phyloP scores from a whole-genome alignment of 2,329 filamentous ascomycete genomes.

The Talaromyces atroroseus region DNA sequence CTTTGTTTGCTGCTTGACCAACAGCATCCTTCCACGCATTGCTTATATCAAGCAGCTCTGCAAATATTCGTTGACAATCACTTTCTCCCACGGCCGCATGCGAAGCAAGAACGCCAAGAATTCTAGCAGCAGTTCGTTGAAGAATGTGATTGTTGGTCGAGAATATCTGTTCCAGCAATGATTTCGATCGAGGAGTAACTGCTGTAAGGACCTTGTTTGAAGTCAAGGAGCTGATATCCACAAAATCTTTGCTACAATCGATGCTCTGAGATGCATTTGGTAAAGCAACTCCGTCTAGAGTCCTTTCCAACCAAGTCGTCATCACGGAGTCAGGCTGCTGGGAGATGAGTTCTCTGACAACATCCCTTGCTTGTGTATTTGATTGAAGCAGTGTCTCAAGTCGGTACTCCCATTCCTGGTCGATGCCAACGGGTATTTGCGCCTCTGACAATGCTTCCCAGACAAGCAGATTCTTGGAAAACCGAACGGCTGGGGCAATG shows the following conservation, averaged over 20 bases:
- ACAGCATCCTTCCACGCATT: slow-evolving; percentile 54
- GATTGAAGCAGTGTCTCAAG: slow-evolving; percentile 68
- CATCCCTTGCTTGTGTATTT: slow-evolving; percentile 59
- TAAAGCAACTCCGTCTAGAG: slow-evolving; percentile 40
- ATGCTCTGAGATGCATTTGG: slow-evolving; percentile 37
- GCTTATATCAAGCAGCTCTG: slow-evolving; percentile 44
- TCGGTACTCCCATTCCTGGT: slow-evolving; percentile 79
- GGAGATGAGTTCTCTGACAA: slow-evolving; percentile 39
- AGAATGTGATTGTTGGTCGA: slow-evolving; percentile 65
- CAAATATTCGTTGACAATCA: slow-evolving; percentile 40
- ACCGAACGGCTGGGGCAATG: slow-evolving; percentile 64
- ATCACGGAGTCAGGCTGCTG: slow-evolving; percentile 29
- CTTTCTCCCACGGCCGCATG: slow-evolving; percentile 46
- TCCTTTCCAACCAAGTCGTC: slow-evolving; percentile 35
- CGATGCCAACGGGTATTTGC: slow-evolving; percentile 49
- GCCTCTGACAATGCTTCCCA: slow-evolving; percentile 50
- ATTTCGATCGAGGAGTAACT: slow-evolving; percentile 46
- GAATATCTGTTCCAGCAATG: slow-evolving; percentile 56
- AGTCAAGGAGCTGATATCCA: slow-evolving; percentile 52
- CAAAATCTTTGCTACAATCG: slow-evolving; percentile 45
- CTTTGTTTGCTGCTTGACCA: slow-evolving; percentile 54
- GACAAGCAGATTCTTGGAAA: slow-evolving; percentile 59
- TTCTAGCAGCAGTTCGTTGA: slow-evolving; percentile 61
- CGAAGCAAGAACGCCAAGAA: slow-evolving; percentile 70
- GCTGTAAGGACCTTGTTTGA: slow-evolving; percentile 49